phyloP scores from a whole-genome alignment of 2,329 filamentous ascomycete genomes.

The Elsinoe perseae region DNA sequence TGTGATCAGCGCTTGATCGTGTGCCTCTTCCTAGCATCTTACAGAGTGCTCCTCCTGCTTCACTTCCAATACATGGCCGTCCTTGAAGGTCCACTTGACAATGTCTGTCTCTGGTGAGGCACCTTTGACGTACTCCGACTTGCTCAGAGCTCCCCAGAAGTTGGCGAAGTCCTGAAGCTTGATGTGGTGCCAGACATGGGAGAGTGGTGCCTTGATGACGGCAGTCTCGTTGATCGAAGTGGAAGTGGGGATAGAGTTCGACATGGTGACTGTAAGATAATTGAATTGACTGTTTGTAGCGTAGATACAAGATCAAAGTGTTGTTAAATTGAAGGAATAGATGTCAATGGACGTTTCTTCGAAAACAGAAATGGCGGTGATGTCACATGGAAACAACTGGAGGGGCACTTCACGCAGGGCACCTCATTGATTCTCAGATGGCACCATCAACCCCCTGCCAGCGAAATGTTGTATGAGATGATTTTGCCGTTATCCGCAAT shows the following conservation, averaged over 20 bases:
- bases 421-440: not conserved
- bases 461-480: no score
- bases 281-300: not conserved
- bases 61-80: constrained; percentile 59
- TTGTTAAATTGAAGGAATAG: not conserved
- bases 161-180: constrained; percentile 62
- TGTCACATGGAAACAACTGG: constrained; percentile 5
- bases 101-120: constrained; percentile 55
- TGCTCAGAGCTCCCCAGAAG: constrained; percentile 58
- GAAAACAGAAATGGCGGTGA: not conserved
- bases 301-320: no score
- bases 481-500: no score
- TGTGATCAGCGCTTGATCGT: constrained; percentile 1
- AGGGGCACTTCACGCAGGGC: not conserved
- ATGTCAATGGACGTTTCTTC: not conserved
- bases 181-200: constrained; percentile 64
- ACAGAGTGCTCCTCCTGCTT: constrained; percentile 72
- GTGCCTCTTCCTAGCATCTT: constrained; percentile 25
- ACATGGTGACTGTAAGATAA: constrained; percentile 14
- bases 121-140: constrained; percentile 57
- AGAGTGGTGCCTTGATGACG: constrained; percentile 58
- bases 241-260: constrained; percentile 51
- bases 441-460: not conserved
- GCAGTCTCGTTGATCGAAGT: constrained; percentile 59
- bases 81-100: constrained; percentile 63